These are phyloP conservation scores for Xylaria palmicola DNA, from an alignment of 495 filamentous ascomycete species.

Conservation along the genomic window DNA sequence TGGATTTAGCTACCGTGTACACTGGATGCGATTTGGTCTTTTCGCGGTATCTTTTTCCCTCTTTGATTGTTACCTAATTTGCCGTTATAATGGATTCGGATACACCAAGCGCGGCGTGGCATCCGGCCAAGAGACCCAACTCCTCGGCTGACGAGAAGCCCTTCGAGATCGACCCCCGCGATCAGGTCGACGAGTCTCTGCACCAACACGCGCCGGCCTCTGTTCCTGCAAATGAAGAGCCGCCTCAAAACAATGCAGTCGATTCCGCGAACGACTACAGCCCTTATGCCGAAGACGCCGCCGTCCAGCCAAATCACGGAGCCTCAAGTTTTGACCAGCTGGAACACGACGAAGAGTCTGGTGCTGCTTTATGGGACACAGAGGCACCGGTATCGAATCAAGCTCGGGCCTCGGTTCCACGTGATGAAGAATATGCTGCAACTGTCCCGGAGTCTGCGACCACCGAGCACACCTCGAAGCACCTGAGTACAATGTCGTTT, in stretches of 20 bases:
- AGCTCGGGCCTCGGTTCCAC: constrained; percentile 14
- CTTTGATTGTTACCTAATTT: constrained; percentile 31
- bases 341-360: constrained; percentile 26
- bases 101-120: constrained; percentile 48
- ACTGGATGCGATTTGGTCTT: neutral
- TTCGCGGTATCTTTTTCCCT: constrained; percentile 24
- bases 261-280: neutral
- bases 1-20: neutral
- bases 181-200: constrained; percentile 7
- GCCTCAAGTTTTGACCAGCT: constrained; percentile 29
- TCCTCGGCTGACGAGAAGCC: constrained; percentile 28
- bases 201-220: constrained; percentile 3
- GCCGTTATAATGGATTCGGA: constrained; percentile 39
- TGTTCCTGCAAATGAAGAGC: neutral
- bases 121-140: constrained; percentile 57
- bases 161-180: constrained; percentile 9
- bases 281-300: constrained; percentile 22
- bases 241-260: neutral
- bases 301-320: constrained; percentile 15
- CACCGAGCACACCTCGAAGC: constrained; percentile 38
- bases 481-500: constrained; percentile 53
- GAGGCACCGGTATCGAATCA: constrained; percentile 15
- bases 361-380: constrained; percentile 27
- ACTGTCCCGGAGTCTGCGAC: constrained; percentile 24
- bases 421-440: constrained; percentile 16